Evolutionary conservation across 2,329 filamentous ascomycete species (phyloP), one percentile per base, ranked within the genome.

Genomic region (Exophiala spinifera): DNA sequence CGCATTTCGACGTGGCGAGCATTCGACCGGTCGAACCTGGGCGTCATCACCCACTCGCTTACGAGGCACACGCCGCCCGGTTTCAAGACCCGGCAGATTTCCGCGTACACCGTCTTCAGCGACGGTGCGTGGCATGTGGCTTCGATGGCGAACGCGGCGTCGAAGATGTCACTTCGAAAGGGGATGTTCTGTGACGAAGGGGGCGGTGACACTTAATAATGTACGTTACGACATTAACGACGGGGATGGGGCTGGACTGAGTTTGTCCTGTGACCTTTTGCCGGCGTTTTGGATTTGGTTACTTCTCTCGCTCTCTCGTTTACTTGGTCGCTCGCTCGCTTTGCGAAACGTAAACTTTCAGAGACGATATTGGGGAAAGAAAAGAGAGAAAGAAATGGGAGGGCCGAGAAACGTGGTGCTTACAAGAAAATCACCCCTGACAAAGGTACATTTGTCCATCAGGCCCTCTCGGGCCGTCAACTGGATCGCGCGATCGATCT

Each of bases 11-110:
- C 51, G 49, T 69, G 66, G 8, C 52, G 19, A 6, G 54, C 36
- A 46, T 67, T 59, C 14, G 37, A 40, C 2, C 60, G 56, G 54
- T 69, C 62, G 36, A 61, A 68, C 11, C 47, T 53, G 23, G 64
- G 61, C 10, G 65, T 69, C 48, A 69, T 61, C 39, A 69, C 62
- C 67, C 66, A 67, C 46, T 69, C 66, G 21, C 61, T 61, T 10
- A 65, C 57, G 3, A 63, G 66, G 52, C 68, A 64, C 8, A 50
- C 20, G 4, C 61, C 66, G 4, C 64, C 65, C 1, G 63, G 64
- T 45, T 67, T 69, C 21, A 69, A 55, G 1, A 69, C 67, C n/a
- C 64, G 61, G 40, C 34, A 59, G 11, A 67, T 62, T 37, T 67
- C 55, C 3, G 46, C 46, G 59, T 69, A 69, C 3, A 66, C 65